These are phyloP conservation scores for Xylariaceae sp. DNA, from an alignment of 2,329 filamentous ascomycete genomes.

Conservation along the genomic window DNA sequence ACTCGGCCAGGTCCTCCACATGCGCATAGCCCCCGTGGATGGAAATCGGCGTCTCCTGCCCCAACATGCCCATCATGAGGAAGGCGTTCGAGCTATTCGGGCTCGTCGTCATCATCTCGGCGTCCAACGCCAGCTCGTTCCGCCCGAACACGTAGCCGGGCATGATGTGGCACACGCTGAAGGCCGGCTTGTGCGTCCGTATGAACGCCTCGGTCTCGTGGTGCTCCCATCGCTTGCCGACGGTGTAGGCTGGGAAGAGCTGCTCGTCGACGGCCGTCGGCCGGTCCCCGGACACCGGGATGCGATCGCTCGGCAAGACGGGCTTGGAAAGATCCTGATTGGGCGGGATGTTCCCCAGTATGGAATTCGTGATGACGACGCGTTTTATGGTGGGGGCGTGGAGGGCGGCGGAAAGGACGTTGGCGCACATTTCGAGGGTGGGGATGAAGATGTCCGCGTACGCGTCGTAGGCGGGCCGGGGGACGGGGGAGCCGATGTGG, in stretches of 20 bases:
- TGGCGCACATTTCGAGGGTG: slow-evolving; percentile 17
- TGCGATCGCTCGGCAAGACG: slow-evolving; percentile 2
- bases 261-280: slow-evolving; percentile 15
- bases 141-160: slow-evolving; percentile 29
- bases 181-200: slow-evolving; percentile 21
- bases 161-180: slow-evolving; percentile 25
- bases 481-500: slow-evolving; percentile 24
- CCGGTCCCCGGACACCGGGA: too few species aligned
- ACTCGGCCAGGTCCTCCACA: slow-evolving; percentile 24
- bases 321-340: slow-evolving; percentile 2
- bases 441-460: slow-evolving; percentile 23
- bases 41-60: slow-evolving; percentile 19
- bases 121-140: slow-evolving; percentile 25
- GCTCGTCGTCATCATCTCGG: slow-evolving; percentile 19
- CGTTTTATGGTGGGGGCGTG: slow-evolving; percentile 20
- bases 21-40: slow-evolving; percentile 19
- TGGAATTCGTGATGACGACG: slow-evolving; percentile 27
- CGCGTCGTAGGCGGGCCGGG: slow-evolving; percentile 16
- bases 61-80: slow-evolving; percentile 21
- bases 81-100: slow-evolving; percentile 30
- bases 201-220: slow-evolving; percentile 24
- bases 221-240: slow-evolving; percentile 22
- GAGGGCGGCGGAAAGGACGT: slow-evolving; percentile 22
- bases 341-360: slow-evolving; percentile 20
- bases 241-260: slow-evolving; percentile 19